Base-by-base conservation (phyloP, 345 rosid genomes). In the Lepidium sativum region DNA sequence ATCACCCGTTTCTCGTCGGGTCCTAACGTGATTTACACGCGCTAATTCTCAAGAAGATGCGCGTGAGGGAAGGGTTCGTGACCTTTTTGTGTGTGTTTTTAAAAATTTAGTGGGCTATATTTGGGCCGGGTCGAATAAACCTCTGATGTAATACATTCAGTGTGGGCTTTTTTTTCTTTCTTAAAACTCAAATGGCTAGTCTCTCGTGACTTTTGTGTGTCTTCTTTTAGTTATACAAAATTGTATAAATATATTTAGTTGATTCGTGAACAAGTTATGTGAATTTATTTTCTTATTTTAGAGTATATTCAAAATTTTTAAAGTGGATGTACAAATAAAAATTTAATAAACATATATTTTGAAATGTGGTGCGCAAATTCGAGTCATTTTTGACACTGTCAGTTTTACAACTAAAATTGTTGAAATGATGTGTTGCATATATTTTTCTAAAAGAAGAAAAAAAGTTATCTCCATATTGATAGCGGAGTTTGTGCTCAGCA, bases 1-100 rank as follows among this genome's bases (percentile, higher is more conserved):
- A 37, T 80, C 96, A 52, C 87, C 96, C 0, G 82, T 76, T 55
- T 47, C 65, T 55, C 90, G 86, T 44, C 81, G 8, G 77, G 15
- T 57, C 84, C 82, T 51, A 79, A 13, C 79, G 14, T 84, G 77
- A 88, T 45, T 65, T 37, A 27, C 32, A 33, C 44, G 47, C 71
- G 63, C 50, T 63, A 0, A 4, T 27, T 52, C 52, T 61, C 54
- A 70, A 64, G 80, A 78, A 65, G 81, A 69, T 61, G 67, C 73
- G 77, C 59, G 59, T 56, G 53, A 18, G 62, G 52, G 35, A 60
- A 60, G 54, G 54, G 61, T 66, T 63, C 59, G 32, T 65, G 48
- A 55, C 56, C 49, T 59, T 39, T 29, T 52, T 59, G 55, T 76
- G 37, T 34, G 4, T 16, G 3, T 0, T 23, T 9, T 35, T 1